phyloP scores from a whole-genome alignment of 164 flowering plant species.

The Sedum album region DNA sequence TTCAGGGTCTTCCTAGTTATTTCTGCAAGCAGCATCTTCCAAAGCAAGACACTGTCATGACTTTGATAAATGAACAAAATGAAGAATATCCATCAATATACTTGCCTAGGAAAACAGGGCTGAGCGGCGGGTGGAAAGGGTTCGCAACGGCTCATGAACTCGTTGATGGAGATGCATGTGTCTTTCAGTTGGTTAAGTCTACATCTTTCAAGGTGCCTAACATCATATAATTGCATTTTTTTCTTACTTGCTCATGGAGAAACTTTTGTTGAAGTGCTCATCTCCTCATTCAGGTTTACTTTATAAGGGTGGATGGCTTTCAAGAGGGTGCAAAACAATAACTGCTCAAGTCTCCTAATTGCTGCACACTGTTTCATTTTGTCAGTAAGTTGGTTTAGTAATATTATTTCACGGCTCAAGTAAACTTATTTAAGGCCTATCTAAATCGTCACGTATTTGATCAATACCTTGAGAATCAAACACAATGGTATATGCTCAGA shows the following conservation, averaged over 20 bases:
- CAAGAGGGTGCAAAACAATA: conserved; percentile 6
- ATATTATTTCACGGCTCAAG: neutral
- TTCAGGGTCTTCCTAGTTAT: conserved; percentile 47
- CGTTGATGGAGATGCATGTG: conserved; percentile 38
- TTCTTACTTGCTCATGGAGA: neutral
- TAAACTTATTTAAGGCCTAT: neutral
- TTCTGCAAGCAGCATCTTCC: conserved; percentile 44
- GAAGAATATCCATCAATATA: conserved; percentile 24
- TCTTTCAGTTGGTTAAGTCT: conserved; percentile 30
- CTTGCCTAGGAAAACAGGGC: conserved; percentile 26
- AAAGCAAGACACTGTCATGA: conserved; percentile 20
- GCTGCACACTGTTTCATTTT: neutral
- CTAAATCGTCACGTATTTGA: too few species aligned
- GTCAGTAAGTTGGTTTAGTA: neutral
- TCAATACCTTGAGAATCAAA: too few species aligned
- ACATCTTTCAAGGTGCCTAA: conserved; percentile 27
- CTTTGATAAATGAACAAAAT: conserved; percentile 32
- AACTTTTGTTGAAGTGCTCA: neutral
- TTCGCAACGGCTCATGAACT: conserved; percentile 35
- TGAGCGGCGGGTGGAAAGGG: conserved; percentile 53
- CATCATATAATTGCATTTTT: neutral
- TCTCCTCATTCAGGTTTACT: conserved; percentile 15
- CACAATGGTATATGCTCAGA: too few species aligned
- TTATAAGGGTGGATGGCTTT: conserved; percentile 16
- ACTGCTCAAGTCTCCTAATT: neutral